Evolutionary conservation across 495 filamentous ascomycete genomes (phyloP), one percentile per base, ranked within the genome.

Genomic region (Penicillium goetzii): DNA sequence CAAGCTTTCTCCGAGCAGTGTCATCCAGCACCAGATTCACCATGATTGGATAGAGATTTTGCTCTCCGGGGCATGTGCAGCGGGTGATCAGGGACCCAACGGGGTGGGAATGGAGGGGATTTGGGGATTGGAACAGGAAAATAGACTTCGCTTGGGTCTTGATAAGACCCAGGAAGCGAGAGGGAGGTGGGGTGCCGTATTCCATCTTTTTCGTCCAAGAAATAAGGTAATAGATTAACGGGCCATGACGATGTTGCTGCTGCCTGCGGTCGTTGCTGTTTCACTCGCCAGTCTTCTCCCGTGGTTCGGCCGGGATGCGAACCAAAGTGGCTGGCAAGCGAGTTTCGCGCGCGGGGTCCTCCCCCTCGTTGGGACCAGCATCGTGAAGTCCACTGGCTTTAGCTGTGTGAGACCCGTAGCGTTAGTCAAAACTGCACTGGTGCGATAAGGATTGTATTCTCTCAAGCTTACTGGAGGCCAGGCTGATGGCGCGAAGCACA

Each of bases 401-500:
- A 23, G 51, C 72, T 74, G 60, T 56, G 26, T 12, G 23, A 30
- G 4, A 7, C 30, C 33, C 33, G 52, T 53, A 23, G 36, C 25
- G 51, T 61, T 32, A 60, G 38, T 56, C 1, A 17, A 36, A 38
- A 15, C 40, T 47, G 55, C 28, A 59, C 55, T 49, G 40, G 56
- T 40, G 11, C 25, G 63, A 59, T 64, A 66, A 65, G 65, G 25
- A 49, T 34, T 9, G 50, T 3, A 1, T 49, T 58, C 38, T 17
- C 32, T 52, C 49, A 68, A 64, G 76, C 90, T 73, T 87, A 99
- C 95, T 86, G 56, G 92, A 96, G 60, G 96, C 93, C 88, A 99
- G 96, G 71, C 90, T 90, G 68, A 99, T 97, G 40, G 93, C 93
- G 55, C 90, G 85, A 21, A 99, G 83, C 56, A 99, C 93, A 73